phyloP scores from a whole-genome alignment of 2,329 filamentous ascomycete species.

The Fusarium stilboides region DNA sequence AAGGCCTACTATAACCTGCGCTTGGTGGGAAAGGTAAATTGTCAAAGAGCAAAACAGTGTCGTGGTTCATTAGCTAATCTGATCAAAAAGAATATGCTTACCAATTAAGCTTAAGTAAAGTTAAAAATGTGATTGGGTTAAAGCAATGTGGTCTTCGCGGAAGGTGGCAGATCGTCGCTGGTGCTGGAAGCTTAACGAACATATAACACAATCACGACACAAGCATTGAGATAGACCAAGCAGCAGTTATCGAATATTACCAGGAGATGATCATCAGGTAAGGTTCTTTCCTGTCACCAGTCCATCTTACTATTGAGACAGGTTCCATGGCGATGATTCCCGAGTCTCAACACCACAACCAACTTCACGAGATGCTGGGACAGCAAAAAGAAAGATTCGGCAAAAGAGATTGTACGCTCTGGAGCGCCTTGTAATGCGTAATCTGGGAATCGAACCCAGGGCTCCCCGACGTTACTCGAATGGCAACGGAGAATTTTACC shows the following conservation, averaged over 20 bases:
- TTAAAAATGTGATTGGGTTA: background rate
- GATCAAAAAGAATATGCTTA: background rate
- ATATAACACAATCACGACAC: background rate
- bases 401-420: background rate
- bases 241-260: no score
- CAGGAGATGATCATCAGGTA: no score
- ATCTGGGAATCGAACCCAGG: constrained; percentile 45
- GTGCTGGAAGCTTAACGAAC: background rate
- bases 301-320: background rate
- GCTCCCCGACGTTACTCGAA: constrained; percentile 36
- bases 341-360: background rate
- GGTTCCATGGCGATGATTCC: fast-evolving
- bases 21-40: background rate
- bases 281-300: background rate
- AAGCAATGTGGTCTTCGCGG: background rate
- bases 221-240: background rate
- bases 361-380: background rate
- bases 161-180: background rate
- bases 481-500: constrained; percentile 47
- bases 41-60: fast-evolving
- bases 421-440: background rate
- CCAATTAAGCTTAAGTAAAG: background rate
- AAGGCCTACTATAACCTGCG: background rate
- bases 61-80: background rate
- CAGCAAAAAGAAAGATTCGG: background rate